These are phyloP conservation scores for Glycine soja DNA, from an alignment of 306 rosid species.

Conservation along the genomic window DNA sequence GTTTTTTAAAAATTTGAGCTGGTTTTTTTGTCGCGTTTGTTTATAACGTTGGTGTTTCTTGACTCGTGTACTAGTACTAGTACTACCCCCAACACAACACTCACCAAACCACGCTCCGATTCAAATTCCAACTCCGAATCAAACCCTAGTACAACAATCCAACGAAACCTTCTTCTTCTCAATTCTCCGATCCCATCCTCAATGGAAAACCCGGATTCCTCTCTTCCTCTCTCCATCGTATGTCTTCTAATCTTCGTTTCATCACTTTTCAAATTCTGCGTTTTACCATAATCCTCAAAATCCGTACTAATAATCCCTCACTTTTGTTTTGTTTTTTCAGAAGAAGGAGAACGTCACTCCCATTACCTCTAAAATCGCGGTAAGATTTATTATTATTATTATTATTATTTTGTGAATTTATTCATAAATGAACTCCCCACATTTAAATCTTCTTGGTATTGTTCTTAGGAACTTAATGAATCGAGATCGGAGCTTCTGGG, in stretches of 20 bases:
- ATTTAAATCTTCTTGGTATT: no score
- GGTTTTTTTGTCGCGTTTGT: background rate
- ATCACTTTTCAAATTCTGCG: background rate
- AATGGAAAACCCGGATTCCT: constrained; percentile 55
- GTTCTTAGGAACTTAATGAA: constrained; percentile 79
- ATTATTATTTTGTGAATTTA: background rate
- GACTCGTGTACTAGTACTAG: no score
- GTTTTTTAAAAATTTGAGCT: constrained; percentile 37
- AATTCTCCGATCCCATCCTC: constrained; percentile 18
- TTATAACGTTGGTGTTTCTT: constrained; percentile 23
- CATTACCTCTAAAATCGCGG: constrained; percentile 74
- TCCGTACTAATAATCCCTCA: no score
- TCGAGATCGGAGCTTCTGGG: constrained; percentile 87
- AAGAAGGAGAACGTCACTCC: constrained; percentile 77
- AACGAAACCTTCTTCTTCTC: background rate
- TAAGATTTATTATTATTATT: constrained; percentile 22
- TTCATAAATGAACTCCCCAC: constrained; percentile 1
- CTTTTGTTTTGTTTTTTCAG: constrained; percentile 47
- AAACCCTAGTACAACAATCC: constrained; percentile 45
- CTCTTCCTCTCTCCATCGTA: constrained; percentile 50
- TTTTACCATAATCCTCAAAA: background rate
- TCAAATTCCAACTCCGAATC: background rate
- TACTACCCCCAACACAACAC: no score
- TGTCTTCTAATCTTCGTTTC: constrained; percentile 15
- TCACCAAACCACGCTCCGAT: background rate